Evolutionary conservation across 2,329 filamentous ascomycete species (phyloP).

Genomic region (Aspergillus ibericus): DNA sequence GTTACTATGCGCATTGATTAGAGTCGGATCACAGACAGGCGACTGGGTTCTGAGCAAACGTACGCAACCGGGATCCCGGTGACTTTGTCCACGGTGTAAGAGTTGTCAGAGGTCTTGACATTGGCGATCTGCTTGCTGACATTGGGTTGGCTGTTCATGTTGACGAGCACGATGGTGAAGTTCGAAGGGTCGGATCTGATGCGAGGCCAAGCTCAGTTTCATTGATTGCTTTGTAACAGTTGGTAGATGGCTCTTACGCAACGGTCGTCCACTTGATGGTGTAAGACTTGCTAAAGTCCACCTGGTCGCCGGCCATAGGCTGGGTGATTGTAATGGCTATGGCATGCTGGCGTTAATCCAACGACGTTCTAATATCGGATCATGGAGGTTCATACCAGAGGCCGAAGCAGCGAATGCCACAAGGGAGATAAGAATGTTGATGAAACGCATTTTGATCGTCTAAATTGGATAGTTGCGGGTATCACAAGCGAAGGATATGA

Average conservation of each 20-base stretch:
- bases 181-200: slow-evolving; percentile 41
- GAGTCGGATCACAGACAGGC: slow-evolving; percentile 1
- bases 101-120: slow-evolving; percentile 36
- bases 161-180: slow-evolving; percentile 46
- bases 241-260: slow-evolving; percentile 22
- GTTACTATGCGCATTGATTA: slow-evolving; percentile 20
- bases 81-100: slow-evolving; percentile 39
- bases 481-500: not conserved
- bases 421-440: slow-evolving; percentile 23
- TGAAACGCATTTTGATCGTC: slow-evolving; percentile 29
- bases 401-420: slow-evolving; percentile 31
- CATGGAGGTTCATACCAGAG: slow-evolving; percentile 24
- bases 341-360: not conserved
- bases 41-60: slow-evolving; percentile 6
- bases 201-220: slow-evolving; percentile 1
- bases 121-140: slow-evolving; percentile 35
- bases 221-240: not conserved
- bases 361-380: not conserved
- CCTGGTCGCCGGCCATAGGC: slow-evolving; percentile 31
- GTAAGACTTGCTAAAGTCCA: slow-evolving; percentile 40
- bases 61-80: slow-evolving; percentile 25
- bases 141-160: slow-evolving; percentile 38
- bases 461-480: not conserved
- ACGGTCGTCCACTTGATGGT: slow-evolving; percentile 44
- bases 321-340: slow-evolving; percentile 36